Evolutionary conservation across 768 basidiomycete species (phyloP), one percentile per base, ranked within the genome.

Genomic region (Serpula lacrymans): DNA sequence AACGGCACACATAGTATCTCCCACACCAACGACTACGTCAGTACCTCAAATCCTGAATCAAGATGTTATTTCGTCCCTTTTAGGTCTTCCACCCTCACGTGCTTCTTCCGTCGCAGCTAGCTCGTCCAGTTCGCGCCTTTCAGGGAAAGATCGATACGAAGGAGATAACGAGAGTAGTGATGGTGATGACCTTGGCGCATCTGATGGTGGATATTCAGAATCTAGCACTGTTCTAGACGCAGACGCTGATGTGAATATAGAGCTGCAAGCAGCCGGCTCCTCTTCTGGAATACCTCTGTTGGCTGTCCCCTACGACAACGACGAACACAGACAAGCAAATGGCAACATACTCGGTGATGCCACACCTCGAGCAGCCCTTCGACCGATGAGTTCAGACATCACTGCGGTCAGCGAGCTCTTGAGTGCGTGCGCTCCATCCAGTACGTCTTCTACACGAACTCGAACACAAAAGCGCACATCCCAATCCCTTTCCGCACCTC

Each of bases 1-100:
- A 21, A 46, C 53, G 25, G 59, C 52, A 4, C 58, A 68, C 6
- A 77, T 80, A 25, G 66, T 74, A 39, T 75, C 77, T n/a, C 79
- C 78, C 6, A 70, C 77, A 41, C 77, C 80, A 1, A 75, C 75
- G 2, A 67, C 67, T 1, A 69, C 67, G 3, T 52, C 73, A 9
- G 64, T 69, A 5, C 83, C 84, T 0, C 83, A 86, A 54, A 72
- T 87, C 14, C 73, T 88, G 32, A 80, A 77, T 37, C 79, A 83
- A 54, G 77, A 84, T 40, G 84, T 87, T 27, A 77, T 86, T 26
- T 76, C 76, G 2, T 68, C 74, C 3, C 70, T 88, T 7, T 67
- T 86, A 3, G 83, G 84, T 4, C 63, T 82, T 28, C 62, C 65
- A 2, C 60, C 64, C 5, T 65, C 62, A 6, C 62, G 66, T 24